These are phyloP conservation scores for Petasospora fabianii DNA, from an alignment of 1,139 yeast genomes.

Conservation along the genomic window DNA sequence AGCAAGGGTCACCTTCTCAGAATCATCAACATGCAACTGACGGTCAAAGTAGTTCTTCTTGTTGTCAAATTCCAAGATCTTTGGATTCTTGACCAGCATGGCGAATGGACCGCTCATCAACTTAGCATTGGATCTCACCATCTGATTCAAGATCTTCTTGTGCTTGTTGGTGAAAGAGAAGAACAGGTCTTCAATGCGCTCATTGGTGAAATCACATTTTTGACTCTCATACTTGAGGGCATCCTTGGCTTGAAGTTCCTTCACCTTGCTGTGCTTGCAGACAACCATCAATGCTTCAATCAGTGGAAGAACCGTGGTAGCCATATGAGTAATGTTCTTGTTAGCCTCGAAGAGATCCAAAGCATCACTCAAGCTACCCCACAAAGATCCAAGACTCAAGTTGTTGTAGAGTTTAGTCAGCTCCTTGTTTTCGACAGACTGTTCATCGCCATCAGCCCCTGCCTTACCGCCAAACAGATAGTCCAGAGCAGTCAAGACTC, in stretches of 20 bases:
- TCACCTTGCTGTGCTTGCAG: conserved; percentile 79
- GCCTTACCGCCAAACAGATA: conserved; percentile 52
- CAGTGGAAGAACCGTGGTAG: conserved; percentile 79
- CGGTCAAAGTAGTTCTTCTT: conserved; percentile 84
- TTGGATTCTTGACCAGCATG: conserved; percentile 82
- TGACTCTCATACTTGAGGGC: conserved; percentile 55
- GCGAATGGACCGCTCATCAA: conserved; percentile 97
- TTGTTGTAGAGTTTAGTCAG: conserved; percentile 61
- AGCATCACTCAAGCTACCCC: conserved; percentile 86
- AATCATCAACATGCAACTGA: conserved; percentile 50
- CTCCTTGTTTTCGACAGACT: conserved; percentile 35
- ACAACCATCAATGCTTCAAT: conserved; percentile 95
- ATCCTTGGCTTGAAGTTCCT: conserved; percentile 59
- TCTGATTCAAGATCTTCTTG: conserved; percentile 81
- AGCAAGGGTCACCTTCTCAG: conserved; percentile 47
- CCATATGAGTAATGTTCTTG: conserved; percentile 52
- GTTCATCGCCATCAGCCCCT: conserved; percentile 23
- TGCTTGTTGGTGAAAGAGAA: conserved; percentile 89
- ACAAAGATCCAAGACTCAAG: conserved; percentile 70
- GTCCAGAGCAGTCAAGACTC: conserved; percentile 86
- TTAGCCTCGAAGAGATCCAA: conserved; percentile 56
- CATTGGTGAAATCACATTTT: conserved; percentile 63
- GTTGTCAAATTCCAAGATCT: conserved; percentile 91
- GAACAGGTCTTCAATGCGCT: conserved; percentile 76
- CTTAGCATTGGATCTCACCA: conserved; percentile 89